Percentiles rank a stretch among this genome's conserved stretches.
These are phyloP conservation scores for Hypoxylon sp. DNA, from an alignment of 2,329 filamentous ascomycete species.

Conservation along the genomic window DNA sequence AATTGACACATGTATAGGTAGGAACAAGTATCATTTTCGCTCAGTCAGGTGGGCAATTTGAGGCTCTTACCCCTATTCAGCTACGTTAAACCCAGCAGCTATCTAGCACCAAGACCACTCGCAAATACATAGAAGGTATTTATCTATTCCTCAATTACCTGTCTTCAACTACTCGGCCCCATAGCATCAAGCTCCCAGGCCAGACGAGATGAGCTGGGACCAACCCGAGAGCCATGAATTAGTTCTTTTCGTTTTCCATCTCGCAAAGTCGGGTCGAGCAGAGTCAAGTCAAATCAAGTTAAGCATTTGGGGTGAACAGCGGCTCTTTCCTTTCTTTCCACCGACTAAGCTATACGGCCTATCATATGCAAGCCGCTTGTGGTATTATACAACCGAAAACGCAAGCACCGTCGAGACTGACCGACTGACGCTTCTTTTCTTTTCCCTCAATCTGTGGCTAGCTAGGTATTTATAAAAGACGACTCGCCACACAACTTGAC, in stretches of 20 bases:
- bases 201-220: background rate
- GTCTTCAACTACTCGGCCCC: too few species aligned
- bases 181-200: background rate
- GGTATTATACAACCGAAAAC: constrained; percentile 16
- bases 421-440: background rate
- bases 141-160: background rate
- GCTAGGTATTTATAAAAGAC: background rate
- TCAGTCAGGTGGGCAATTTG: too few species aligned
- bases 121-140: background rate
- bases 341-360: constrained; percentile 3
- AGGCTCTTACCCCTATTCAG: too few species aligned
- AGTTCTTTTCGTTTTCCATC: background rate
- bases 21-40: too few species aligned
- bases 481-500: background rate
- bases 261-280: background rate
- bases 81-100: too few species aligned
- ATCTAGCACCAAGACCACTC: too few species aligned
- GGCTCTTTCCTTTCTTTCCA: constrained; percentile 6
- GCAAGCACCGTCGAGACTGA: constrained; percentile 1
- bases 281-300: background rate
- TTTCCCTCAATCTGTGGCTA: background rate
- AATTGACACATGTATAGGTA: too few species aligned
- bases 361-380: constrained; percentile 12
- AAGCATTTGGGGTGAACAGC: too few species aligned
- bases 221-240: background rate